phyloP scores from a whole-genome alignment of 1,139 yeast genomes.

The Scheffersomyces parashehatae region DNA sequence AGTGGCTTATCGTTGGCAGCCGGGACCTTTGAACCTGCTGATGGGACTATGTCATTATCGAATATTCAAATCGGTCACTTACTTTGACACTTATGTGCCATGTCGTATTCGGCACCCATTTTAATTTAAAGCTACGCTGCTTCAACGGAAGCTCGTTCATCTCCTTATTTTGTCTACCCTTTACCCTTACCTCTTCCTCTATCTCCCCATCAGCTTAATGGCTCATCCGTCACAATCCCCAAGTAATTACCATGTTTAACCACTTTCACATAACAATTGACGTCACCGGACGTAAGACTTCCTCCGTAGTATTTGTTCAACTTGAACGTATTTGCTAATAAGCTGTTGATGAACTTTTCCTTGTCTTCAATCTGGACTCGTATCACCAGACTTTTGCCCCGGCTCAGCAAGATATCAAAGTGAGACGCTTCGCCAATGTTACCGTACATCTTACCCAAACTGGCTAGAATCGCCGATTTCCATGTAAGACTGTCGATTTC shows the following conservation, averaged over 20 bases:
- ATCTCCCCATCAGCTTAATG: neutral
- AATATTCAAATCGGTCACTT: too few relatives aligned
- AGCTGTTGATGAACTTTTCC: slow-evolving; percentile 28
- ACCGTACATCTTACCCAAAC: slow-evolving; percentile 38
- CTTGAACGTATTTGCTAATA: slow-evolving; percentile 31
- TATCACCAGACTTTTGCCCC: slow-evolving; percentile 17
- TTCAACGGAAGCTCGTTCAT: too few relatives aligned
- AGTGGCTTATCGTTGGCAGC: too few relatives aligned
- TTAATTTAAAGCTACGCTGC: too few relatives aligned
- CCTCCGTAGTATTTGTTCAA: slow-evolving; percentile 25
- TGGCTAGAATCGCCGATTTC: slow-evolving; percentile 33
- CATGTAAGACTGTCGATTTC: slow-evolving; percentile 40
- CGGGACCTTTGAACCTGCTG: too few relatives aligned
- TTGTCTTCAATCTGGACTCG: slow-evolving; percentile 29
- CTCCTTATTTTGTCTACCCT: too few relatives aligned
- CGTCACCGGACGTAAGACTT: slow-evolving; percentile 13
- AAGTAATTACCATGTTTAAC: slow-evolving; percentile 15
- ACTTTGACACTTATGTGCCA: too few relatives aligned
- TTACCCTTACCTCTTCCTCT: too few relatives aligned
- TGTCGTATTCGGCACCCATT: too few relatives aligned
- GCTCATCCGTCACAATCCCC: slow-evolving; percentile 14
- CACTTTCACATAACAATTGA: slow-evolving; percentile 24
- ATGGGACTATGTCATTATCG: too few relatives aligned
- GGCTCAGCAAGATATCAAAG: slow-evolving; percentile 34
- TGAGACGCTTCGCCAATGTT: slow-evolving; percentile 41